Evolutionary conservation across 805 yeast species (phyloP), one percentile per base, ranked within the genome.

Genomic region (Limtongia smithiae): DNA sequence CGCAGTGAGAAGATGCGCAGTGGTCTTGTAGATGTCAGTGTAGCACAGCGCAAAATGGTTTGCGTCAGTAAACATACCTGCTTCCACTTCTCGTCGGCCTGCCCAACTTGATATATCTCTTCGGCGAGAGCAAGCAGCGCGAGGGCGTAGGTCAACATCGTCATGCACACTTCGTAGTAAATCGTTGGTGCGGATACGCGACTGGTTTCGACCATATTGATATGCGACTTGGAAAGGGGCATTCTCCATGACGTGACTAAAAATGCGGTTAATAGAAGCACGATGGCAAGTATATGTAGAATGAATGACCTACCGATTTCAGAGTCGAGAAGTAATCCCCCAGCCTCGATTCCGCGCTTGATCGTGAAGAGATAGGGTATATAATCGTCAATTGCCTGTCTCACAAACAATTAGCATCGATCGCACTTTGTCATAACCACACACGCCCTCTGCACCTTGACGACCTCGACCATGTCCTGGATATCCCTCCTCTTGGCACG

Each of bases 361-460:
- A 63, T 58, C 5, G 55, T 52, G 48, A 60, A 55, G 20, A 59
- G 21, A 17, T 38, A 44, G 0, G 64, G 63, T 3, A 63, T 40
- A 37, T 64, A 64, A 18, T 63, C 63, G 28, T 63, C 67, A 4
- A 62, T 36, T 1, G 60, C 55, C 58, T 60, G 48, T 22, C 12
- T 17, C 9, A 18, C 12, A 25, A n/a, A n/a, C n/a, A n/a, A n/a
- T n/a, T n/a, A n/a, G n/a, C 37, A 12, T 15, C 12, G 25, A 1
- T 15, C 15, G 21, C 43, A 25, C 9, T 36, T 15, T n/a, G 21
- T 18, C 4, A 24, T 5, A 32, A 6, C 21, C 3, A n/a, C 7
- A 39, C 27, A 27, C 17, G 14, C 15, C 3, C 24, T 2, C 21
- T 46, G n/a, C 40, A 54, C 61, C 48, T 57, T 60, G 34, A 59